phyloP scores from a whole-genome alignment of 164 flowering plant genomes.

The Aristolochia fimbriata region DNA sequence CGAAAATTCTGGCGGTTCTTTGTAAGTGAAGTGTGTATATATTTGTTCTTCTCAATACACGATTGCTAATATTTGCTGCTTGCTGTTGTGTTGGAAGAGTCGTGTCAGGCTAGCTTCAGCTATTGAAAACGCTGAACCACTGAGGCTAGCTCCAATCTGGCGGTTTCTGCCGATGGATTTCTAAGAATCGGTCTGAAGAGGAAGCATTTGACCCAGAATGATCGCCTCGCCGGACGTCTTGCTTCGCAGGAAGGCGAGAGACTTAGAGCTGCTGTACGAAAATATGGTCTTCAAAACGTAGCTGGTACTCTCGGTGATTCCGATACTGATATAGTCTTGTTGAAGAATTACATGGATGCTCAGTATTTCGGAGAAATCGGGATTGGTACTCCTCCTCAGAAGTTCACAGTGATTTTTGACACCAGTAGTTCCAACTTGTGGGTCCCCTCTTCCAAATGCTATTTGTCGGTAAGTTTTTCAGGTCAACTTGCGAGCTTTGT shows the following conservation, averaged over 20 bases:
- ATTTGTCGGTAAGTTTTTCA: conserved; percentile 44
- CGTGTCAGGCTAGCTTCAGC: no score
- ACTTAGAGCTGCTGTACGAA: conserved; percentile 10
- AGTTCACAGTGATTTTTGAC: conserved; percentile 84
- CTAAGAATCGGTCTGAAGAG: conserved; percentile 39
- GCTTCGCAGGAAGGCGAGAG: conserved; percentile 11
- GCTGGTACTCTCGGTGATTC: conserved; percentile 23
- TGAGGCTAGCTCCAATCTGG: no score
- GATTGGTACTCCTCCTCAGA: conserved; percentile 83
- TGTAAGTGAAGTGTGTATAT: no score
- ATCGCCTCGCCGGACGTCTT: conserved; percentile 19
- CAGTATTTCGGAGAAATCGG: conserved; percentile 90
- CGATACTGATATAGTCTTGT: conserved; percentile 42
- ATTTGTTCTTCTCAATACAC: no score
- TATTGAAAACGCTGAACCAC: no score
- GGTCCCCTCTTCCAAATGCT: conserved; percentile 88
- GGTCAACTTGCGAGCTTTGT: background rate
- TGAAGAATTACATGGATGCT: conserved; percentile 88
- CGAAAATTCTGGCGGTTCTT: no score
- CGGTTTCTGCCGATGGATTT: conserved; percentile 24
- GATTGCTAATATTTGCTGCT: no score
- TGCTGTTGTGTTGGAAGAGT: no score
- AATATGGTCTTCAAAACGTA: conserved; percentile 18
- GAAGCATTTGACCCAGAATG: conserved; percentile 21
- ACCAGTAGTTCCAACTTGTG: conserved; percentile 91